These are phyloP conservation scores for Gossypium bickii DNA, from an alignment of 345 rosid genomes.

Conservation along the genomic window DNA sequence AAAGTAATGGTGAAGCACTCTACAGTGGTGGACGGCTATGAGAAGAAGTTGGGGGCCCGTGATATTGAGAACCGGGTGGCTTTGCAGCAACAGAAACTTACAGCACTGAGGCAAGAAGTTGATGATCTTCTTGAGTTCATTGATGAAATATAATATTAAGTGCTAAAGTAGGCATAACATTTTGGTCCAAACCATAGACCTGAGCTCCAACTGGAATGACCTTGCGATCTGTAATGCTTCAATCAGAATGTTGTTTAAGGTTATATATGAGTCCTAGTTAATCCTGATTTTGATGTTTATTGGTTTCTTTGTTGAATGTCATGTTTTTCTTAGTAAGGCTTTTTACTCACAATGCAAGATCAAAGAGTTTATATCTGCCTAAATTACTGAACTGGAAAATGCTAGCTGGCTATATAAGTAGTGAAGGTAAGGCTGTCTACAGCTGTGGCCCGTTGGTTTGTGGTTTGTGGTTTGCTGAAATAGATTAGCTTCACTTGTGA, in stretches of 20 bases:
- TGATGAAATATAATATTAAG: constrained; percentile 52
- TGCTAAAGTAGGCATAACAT: neutral
- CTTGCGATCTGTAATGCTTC: neutral
- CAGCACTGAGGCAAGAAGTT: constrained; percentile 70
- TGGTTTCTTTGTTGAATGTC: too few relatives aligned
- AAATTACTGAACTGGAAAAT: too few relatives aligned
- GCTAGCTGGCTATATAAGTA: too few relatives aligned
- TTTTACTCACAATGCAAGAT: too few relatives aligned
- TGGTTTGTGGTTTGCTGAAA: too few relatives aligned
- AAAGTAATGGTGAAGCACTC: constrained; percentile 57
- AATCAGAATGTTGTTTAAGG: neutral
- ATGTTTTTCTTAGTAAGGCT: too few relatives aligned
- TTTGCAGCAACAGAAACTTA: constrained; percentile 62
- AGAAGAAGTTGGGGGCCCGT: constrained; percentile 61
- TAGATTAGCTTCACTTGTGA: too few relatives aligned
- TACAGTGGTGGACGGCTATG: constrained; percentile 63
- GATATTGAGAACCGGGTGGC: constrained; percentile 77
- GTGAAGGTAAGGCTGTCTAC: too few relatives aligned
- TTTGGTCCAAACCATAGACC: neutral
- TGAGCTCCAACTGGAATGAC: neutral
- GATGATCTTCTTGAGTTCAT: constrained; percentile 78
- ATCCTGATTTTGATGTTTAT: too few relatives aligned
- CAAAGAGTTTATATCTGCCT: too few relatives aligned
- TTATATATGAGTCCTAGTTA: too few relatives aligned
- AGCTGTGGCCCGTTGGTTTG: too few relatives aligned